These are phyloP conservation scores for Entoloma clypeatum DNA, from an alignment of 1,284 basidiomycete genomes.

Conservation along the genomic window DNA sequence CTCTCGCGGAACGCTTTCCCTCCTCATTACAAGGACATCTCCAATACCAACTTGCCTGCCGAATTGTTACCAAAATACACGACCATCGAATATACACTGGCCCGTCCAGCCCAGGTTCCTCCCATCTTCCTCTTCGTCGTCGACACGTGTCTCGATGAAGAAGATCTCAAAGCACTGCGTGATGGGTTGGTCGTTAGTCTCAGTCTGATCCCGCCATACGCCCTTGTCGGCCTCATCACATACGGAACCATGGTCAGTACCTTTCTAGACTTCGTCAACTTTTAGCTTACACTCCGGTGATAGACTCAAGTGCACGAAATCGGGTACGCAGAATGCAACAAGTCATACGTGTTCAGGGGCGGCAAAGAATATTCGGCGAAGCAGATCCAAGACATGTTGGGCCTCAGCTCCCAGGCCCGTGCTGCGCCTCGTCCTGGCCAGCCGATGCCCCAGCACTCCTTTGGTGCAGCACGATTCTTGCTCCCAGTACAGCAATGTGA, in stretches of 20 bases:
- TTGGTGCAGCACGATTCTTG: slow-evolving; percentile 91
- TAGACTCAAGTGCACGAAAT: slow-evolving; percentile 99
- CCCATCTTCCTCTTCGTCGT: slow-evolving; percentile 97
- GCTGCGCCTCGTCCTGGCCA: slow-evolving; percentile 84
- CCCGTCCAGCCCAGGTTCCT: slow-evolving; percentile 86
- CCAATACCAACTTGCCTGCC: slow-evolving; percentile 93
- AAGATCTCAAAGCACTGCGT: slow-evolving; percentile 92
- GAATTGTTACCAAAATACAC: slow-evolving; percentile 98
- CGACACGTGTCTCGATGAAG: slow-evolving; percentile 95
- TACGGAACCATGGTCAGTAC: slow-evolving; percentile 89
- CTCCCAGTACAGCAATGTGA: slow-evolving; percentile 93
- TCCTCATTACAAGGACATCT: slow-evolving; percentile 99
- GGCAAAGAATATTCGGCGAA: slow-evolving; percentile 98
- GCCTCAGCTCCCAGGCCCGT: slow-evolving; percentile 73
- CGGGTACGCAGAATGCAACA: slow-evolving; percentile 93
- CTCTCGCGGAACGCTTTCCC: slow-evolving; percentile 96
- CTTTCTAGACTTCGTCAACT: slow-evolving; percentile 1
- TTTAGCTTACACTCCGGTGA: neutral
- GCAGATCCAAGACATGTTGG: slow-evolving; percentile 98
- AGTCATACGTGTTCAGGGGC: slow-evolving; percentile 98
- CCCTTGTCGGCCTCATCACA: slow-evolving; percentile 94
- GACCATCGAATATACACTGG: slow-evolving; percentile 97
- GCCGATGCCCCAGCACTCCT: slow-evolving; percentile 78
- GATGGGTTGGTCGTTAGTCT: slow-evolving; percentile 93
- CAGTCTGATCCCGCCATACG: slow-evolving; percentile 89